These are phyloP conservation scores for Syzygium syzygioides DNA, from an alignment of 441 rosid species.

Conservation along the genomic window DNA sequence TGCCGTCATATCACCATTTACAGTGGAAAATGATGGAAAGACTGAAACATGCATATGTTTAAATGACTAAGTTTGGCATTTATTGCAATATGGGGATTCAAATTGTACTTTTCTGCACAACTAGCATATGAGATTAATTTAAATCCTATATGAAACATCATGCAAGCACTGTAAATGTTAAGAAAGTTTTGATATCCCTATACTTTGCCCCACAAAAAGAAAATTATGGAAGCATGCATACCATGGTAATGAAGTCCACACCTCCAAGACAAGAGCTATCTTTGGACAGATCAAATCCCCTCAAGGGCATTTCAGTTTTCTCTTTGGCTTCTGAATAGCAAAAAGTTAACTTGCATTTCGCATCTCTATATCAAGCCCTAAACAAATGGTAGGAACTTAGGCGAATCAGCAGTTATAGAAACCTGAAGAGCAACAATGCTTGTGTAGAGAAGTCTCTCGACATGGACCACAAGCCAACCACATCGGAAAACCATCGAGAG, in stretches of 20 bases:
- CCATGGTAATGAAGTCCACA: slow-evolving; percentile 77
- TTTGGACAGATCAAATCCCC: slow-evolving; percentile 10
- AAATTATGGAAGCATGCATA: slow-evolving; percentile 15
- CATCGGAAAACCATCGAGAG: slow-evolving; percentile 44
- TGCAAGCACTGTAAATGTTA: neutral
- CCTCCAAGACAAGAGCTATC: slow-evolving; percentile 53
- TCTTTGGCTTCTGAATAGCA: slow-evolving; percentile 22
- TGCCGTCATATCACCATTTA: neutral
- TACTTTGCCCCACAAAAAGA: neutral
- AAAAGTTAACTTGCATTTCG: neutral
- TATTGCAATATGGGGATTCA: neutral
- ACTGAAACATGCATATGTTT: neutral
- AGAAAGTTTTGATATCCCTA: neutral
- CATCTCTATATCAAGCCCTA: neutral
- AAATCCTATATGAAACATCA: neutral
- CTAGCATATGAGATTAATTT: neutral
- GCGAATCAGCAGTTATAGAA: neutral
- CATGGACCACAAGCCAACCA: slow-evolving; percentile 60
- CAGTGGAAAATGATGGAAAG: neutral
- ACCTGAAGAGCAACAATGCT: slow-evolving; percentile 31
- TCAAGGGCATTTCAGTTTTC: neutral
- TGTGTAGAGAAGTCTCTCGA: slow-evolving; percentile 10
- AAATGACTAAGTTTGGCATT: neutral
- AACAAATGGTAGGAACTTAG: neutral
- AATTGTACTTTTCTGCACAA: neutral